Percentiles rank a stretch among this genome's conserved stretches.
Conservation (phyloP, 2,329 filamentous ascomycete species). For the Colletotrichum horii region DNA sequence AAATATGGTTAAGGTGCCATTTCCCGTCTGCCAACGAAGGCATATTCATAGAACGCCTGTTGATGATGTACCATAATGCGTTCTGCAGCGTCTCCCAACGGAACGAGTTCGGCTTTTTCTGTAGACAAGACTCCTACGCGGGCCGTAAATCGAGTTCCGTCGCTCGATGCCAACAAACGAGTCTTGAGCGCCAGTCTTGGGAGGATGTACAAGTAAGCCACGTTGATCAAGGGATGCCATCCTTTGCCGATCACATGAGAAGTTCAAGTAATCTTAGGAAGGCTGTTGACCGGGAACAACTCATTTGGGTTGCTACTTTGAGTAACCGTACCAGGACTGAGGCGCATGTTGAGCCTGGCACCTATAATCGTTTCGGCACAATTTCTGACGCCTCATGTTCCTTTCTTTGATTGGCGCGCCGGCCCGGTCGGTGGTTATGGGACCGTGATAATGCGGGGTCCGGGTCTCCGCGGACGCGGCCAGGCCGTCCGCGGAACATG, state of each 20-base stretch:
- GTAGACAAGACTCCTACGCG: neutral
- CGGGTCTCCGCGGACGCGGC: neutral
- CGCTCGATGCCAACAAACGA: neutral
- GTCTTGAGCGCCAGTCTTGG: neutral
- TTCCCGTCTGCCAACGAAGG: neutral
- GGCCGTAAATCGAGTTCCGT: too few species aligned
- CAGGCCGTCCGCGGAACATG: neutral
- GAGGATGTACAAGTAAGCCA: neutral
- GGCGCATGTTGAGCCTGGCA: neutral
- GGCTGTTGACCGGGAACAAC: neutral
- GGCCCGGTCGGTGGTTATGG: neutral
- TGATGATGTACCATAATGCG: neutral
- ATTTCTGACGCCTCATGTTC: neutral
- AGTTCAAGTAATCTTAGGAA: neutral
- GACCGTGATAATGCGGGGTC: neutral
- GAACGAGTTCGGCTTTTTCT: neutral
- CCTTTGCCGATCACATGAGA: neutral
- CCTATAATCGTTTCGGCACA: neutral
- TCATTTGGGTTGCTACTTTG: neutral
- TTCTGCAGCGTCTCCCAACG: neutral
- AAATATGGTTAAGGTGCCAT: neutral
- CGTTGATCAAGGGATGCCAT: fast-evolving
- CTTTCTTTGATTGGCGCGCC: neutral
- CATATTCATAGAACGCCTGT: neutral
- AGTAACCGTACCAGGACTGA: neutral